Conservation (phyloP, 768 basidiomycete genomes). For the Suillus occidentalis region DNA sequence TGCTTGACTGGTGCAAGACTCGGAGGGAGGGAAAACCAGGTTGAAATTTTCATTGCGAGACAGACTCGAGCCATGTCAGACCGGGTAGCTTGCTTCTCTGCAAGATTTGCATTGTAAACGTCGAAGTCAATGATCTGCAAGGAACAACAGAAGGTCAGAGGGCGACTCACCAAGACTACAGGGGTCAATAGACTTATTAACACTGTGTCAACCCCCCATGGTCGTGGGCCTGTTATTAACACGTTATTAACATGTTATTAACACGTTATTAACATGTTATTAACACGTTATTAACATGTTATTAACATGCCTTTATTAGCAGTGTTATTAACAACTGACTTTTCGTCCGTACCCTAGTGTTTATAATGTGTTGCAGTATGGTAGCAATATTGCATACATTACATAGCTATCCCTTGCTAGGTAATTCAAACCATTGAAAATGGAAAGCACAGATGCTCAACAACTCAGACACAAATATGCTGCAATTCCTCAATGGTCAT, state of each 20-base stretch:
- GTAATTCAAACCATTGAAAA: background rate
- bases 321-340: background rate
- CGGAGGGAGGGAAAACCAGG: no score
- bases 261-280: no score
- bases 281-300: no score
- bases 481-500: background rate
- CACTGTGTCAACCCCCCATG: background rate
- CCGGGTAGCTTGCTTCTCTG: no score
- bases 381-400: no score
- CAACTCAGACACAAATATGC: background rate
- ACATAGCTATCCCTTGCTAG: no score
- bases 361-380: no score
- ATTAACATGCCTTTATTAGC: background rate
- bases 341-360: background rate
- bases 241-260: no score
- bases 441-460: background rate
- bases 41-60: no score
- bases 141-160: background rate
- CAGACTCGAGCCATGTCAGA: no score
- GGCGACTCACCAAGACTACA: constrained; percentile 22
- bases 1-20: no score
- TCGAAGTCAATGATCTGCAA: background rate
- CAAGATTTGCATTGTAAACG: no score
- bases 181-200: background rate
- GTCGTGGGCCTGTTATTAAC: background rate